phyloP scores from a whole-genome alignment of 306 rosid genomes.

The Ceratonia siliqua region DNA sequence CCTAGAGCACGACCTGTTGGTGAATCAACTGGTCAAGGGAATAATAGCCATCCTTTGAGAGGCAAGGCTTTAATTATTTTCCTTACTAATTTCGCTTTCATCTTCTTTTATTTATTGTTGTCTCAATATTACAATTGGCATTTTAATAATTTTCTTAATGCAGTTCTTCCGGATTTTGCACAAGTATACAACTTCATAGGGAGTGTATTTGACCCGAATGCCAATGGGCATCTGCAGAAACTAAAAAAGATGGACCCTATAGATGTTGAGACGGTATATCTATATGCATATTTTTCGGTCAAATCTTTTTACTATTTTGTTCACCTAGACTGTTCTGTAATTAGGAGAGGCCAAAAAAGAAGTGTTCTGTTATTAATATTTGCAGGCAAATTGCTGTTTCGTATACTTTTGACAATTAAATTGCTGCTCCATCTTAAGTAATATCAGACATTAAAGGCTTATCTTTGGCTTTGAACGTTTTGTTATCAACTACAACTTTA shows the following conservation, averaged over 20 bases:
- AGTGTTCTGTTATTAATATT: background rate
- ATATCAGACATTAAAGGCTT: slow-evolving; percentile 5
- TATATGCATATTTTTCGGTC: background rate
- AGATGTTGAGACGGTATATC: slow-evolving; percentile 87
- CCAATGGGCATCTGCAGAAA: slow-evolving; percentile 73
- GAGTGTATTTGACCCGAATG: slow-evolving; percentile 84
- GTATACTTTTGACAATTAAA: background rate
- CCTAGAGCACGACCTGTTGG: slow-evolving; percentile 47
- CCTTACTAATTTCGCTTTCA: slow-evolving; percentile 17
- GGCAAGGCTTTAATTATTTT: slow-evolving; percentile 50
- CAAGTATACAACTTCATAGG: slow-evolving; percentile 92
- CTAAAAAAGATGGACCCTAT: slow-evolving; percentile 86
- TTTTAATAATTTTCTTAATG: slow-evolving; percentile 29
- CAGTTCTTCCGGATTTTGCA: slow-evolving; percentile 94
- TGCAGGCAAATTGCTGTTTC: slow-evolving; percentile 21
- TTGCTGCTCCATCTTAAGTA: background rate
- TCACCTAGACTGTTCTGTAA: slow-evolving; percentile 16
- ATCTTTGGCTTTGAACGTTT: slow-evolving; percentile 16
- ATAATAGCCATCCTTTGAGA: slow-evolving; percentile 59
- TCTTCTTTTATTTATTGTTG: background rate
- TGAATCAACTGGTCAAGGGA: slow-evolving; percentile 65
- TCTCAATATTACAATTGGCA: slow-evolving; percentile 7
- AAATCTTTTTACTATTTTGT: slow-evolving; percentile 27
- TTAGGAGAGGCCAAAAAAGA: background rate
- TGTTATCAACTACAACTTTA: background rate